Evolutionary conservation across 2,329 filamentous ascomycete genomes (phyloP).

Genomic region (Penicillium sp.): DNA sequence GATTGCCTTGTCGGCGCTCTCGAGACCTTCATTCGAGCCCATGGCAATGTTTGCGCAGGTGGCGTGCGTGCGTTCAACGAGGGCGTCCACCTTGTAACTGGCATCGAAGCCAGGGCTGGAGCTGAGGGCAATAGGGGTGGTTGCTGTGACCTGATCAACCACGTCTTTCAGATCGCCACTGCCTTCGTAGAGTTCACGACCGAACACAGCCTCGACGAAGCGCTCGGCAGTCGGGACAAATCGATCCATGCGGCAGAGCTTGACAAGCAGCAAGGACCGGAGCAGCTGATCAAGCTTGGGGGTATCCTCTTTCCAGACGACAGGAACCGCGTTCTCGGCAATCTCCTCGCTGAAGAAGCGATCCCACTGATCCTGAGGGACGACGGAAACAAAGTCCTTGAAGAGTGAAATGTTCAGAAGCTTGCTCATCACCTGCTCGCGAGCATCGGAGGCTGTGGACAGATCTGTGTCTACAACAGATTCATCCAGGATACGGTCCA

Average conservation of each 20-base stretch:
- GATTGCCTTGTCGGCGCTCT: slow-evolving; percentile 93
- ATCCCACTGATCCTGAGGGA: slow-evolving; percentile 70
- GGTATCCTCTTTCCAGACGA: slow-evolving; percentile 67
- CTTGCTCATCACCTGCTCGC: slow-evolving; percentile 68
- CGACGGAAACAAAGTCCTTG: slow-evolving; percentile 68
- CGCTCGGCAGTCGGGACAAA: slow-evolving; percentile 90
- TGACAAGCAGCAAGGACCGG: slow-evolving; percentile 83
- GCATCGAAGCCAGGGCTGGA: slow-evolving; percentile 97
- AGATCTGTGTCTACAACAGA: slow-evolving; percentile 75
- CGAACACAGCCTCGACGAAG: slow-evolving; percentile 87
- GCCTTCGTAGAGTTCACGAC: slow-evolving; percentile 76
- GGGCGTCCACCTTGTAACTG: slow-evolving; percentile 95
- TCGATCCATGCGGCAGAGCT: slow-evolving; percentile 91
- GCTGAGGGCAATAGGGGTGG: slow-evolving; percentile 83
- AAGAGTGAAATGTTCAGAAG: slow-evolving; percentile 71
- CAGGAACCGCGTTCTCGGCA: slow-evolving; percentile 80
- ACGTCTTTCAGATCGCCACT: slow-evolving; percentile 84
- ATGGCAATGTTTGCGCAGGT: slow-evolving; percentile 97
- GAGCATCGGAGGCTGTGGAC: slow-evolving; percentile 66
- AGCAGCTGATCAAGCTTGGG: slow-evolving; percentile 74
- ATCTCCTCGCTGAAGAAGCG: slow-evolving; percentile 82
- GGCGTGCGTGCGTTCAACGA: slow-evolving; percentile 81
- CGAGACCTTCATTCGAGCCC: slow-evolving; percentile 93
- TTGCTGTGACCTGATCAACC: slow-evolving; percentile 79
- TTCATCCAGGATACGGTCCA: slow-evolving; percentile 83